Percentiles rank a stretch among this genome's conserved stretches.
phyloP scores from a whole-genome alignment of 306 rosid species.

The Crotalaria pallida region DNA sequence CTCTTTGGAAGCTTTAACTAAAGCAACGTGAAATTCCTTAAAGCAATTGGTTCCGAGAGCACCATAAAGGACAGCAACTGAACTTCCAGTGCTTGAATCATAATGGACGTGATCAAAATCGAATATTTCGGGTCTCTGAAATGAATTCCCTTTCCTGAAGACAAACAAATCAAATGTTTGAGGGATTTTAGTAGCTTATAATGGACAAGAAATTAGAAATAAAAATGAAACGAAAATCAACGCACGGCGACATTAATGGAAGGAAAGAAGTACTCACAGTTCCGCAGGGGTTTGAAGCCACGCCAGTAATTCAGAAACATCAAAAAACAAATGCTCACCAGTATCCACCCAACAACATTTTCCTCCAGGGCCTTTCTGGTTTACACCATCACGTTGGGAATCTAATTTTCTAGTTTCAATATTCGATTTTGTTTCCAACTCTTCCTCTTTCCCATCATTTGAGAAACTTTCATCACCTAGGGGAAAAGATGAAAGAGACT shows the following conservation, averaged over 20 bases:
- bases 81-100: slow-evolving; percentile 59
- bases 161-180: slow-evolving; percentile 1
- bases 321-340: slow-evolving; percentile 61
- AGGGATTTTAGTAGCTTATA: background rate
- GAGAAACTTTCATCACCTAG: slow-evolving; percentile 44
- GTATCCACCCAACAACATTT: slow-evolving; percentile 94
- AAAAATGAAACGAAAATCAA: background rate
- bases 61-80: slow-evolving; percentile 82
- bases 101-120: slow-evolving; percentile 87
- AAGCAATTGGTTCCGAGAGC: slow-evolving; percentile 89
- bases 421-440: too few relatives aligned
- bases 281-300: slow-evolving; percentile 53
- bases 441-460: slow-evolving; percentile 28
- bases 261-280: slow-evolving; percentile 38
- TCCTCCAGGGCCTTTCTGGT: slow-evolving; percentile 50
- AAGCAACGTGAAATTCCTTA: slow-evolving; percentile 66
- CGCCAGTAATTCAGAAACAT: slow-evolving; percentile 40
- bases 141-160: slow-evolving; percentile 47
- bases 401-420: slow-evolving; percentile 35
- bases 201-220: background rate
- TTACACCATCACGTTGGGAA: slow-evolving; percentile 37
- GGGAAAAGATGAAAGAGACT: slow-evolving; percentile 85
- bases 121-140: slow-evolving; percentile 70
- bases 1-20: slow-evolving; percentile 76
- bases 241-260: background rate